Conservation (phyloP, 2,329 filamentous ascomycete genomes). For the Periconia digitata region DNA sequence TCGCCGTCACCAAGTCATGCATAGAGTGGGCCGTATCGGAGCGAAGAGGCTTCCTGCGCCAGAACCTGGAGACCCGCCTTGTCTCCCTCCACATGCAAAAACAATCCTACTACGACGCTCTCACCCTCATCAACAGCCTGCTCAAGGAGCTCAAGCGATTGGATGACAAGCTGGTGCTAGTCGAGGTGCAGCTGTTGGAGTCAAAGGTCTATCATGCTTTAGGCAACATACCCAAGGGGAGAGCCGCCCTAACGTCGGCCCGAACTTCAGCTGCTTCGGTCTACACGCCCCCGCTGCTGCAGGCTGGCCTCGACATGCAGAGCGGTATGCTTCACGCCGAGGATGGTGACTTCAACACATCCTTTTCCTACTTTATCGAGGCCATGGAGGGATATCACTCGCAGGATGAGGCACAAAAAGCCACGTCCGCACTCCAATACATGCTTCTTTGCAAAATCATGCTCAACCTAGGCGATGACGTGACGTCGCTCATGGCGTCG, state of each 20-base stretch:
- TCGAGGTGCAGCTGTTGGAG: constrained; percentile 96
- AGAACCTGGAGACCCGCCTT: constrained; percentile 95
- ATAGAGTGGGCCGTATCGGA: constrained; percentile 99
- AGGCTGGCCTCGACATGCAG: constrained; percentile 98
- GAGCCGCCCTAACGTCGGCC: constrained; percentile 90
- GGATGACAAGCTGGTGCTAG: constrained; percentile 96
- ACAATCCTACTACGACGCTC: constrained; percentile 94
- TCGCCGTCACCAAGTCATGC: constrained; percentile 94
- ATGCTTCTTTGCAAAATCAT: constrained; percentile 99
- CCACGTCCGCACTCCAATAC: constrained; percentile 97
- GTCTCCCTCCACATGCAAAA: constrained; percentile 96
- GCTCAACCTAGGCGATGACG: constrained; percentile 95
- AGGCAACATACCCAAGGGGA: constrained; percentile 93
- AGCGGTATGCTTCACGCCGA: constrained; percentile 98
- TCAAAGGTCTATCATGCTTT: constrained; percentile 96
- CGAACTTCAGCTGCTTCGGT: constrained; percentile 95
- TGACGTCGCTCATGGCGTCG: constrained; percentile 89
- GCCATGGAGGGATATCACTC: constrained; percentile 95
- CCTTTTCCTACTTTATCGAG: constrained; percentile 99
- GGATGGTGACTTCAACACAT: constrained; percentile 98
- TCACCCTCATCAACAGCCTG: constrained; percentile 94
- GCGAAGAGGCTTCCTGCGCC: constrained; percentile 91
- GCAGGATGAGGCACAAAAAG: constrained; percentile 83
- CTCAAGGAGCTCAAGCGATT: constrained; percentile 96
- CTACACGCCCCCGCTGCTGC: constrained; percentile 91